Base-by-base conservation (phyloP, 2,329 filamentous ascomycete species). In the Dothiorella sarmentorum region DNA sequence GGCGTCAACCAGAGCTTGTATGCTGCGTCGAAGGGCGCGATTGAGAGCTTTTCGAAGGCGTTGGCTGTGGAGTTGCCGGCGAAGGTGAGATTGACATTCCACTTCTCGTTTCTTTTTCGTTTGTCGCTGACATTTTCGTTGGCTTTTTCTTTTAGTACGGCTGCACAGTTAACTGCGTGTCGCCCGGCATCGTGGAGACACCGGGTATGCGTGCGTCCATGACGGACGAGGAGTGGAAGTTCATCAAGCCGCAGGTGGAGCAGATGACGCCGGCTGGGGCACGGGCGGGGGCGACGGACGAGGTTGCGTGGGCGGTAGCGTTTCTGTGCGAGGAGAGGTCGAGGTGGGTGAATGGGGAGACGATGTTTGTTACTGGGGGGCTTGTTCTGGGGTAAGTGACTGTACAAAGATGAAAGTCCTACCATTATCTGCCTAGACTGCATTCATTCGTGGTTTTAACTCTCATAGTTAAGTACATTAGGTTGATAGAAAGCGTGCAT, bases 41-140 rank as follows among this genome's bases (percentile, higher is more conserved):
- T 87, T 13, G 84, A 87, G 68, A 82, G 78, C 0, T 68, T 86
- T 57, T 87, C 85, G 11, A 73, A 83, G 4, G 79, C 75, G 40
- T 82, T 82, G 78, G 84, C 85, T 0, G 75, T 76, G 0, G 84
- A 87, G 69, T 70, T 87, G 22, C 43, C 43, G 43, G 22, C 24
- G 24, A 45, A 45, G 43, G 43, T 45, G 15, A 29, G 20, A 7
- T 20, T 17, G n/a, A n/a, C n/a, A n/a, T 10, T 3, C 10, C 29
- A 9, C 29, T 10, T 3, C 29, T 13, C 29, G 29, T 11, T 13
- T 4, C 35, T 37, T 7, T 37, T 37, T 37, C n/a, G 4, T 17
- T 17, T 17, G n/a, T n/a, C n/a, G n/a, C 15, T 31, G 4, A 13
- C 29, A 3, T 31, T 31, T 31, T 31, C 1, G 9, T 17, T 45